Percentiles rank a stretch among this genome's conserved stretches.
phyloP scores from a whole-genome alignment of 208 protist genomes.

The Angomonas ambiguus region DNA sequence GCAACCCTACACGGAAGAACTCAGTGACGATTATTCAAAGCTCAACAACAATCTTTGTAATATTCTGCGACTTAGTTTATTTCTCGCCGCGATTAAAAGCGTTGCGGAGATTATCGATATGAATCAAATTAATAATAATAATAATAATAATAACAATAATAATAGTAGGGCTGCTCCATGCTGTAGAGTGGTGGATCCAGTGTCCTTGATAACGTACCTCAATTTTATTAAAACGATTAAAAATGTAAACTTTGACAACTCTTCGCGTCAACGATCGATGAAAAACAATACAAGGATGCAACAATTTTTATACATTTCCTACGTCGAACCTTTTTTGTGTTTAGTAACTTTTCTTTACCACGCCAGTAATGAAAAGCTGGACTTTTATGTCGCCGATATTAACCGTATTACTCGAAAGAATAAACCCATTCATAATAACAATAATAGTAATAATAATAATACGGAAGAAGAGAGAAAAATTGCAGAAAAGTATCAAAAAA shows the following conservation, averaged over 20 bases:
- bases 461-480: neutral
- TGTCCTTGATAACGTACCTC: neutral
- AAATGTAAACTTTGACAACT: neutral
- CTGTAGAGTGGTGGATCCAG: neutral
- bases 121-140: too few relatives aligned
- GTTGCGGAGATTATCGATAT: neutral
- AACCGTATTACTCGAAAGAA: neutral
- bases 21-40: neutral
- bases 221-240: constrained; percentile 6
- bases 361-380: neutral
- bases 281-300: neutral
- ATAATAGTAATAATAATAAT: too few relatives aligned
- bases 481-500: neutral
- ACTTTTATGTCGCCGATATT: neutral
- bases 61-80: constrained; percentile 4
- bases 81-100: neutral
- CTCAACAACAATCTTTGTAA: neutral
- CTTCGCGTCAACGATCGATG: neutral
- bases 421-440: too few relatives aligned
- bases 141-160: too few relatives aligned
- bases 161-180: too few relatives aligned
- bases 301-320: neutral
- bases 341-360: neutral
- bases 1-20: too few relatives aligned
- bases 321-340: neutral